Evolutionary conservation across 371 early-diverging fungal genomes (phyloP).

Genomic region (Syncephalis fuscata): DNA sequence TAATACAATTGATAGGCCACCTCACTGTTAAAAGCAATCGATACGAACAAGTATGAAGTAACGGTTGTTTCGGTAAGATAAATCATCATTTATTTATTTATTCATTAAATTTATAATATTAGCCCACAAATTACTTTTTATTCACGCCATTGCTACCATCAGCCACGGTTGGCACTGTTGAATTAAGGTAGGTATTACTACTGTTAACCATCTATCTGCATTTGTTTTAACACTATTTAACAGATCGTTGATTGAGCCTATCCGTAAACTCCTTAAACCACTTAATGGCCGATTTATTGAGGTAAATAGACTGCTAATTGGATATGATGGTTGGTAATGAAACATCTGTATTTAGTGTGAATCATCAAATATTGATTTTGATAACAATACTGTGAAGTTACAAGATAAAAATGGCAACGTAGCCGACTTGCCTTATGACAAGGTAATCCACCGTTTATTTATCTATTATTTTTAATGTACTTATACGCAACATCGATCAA

Average conservation of each 20-base stretch:
- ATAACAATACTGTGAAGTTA: constrained; percentile 34
- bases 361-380: constrained; percentile 50
- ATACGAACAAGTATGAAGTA: constrained; percentile 55
- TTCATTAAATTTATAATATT: too few relatives aligned
- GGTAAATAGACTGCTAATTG: too few relatives aligned
- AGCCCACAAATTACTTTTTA: constrained; percentile 65
- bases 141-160: constrained; percentile 74
- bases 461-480: too few relatives aligned
- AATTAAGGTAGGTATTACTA: constrained; percentile 28
- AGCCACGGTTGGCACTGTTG: constrained; percentile 68
- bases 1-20: constrained; percentile 20
- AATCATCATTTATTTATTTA: too few relatives aligned
- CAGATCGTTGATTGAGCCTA: constrained; percentile 55
- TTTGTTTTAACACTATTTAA: not conserved
- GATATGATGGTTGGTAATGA: constrained; percentile 6
- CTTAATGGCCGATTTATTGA: constrained; percentile 25
- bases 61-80: constrained; percentile 28
- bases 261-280: constrained; percentile 38
- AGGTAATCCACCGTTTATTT: constrained; percentile 6
- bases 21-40: constrained; percentile 35
- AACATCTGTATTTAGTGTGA: constrained; percentile 30
- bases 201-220: not conserved
- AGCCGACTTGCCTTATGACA: constrained; percentile 54
- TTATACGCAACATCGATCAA: constrained; percentile 2
- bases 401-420: constrained; percentile 15